Evolutionary conservation across 2,329 filamentous ascomycete genomes (phyloP).

Genomic region (Huntiella savannae): DNA sequence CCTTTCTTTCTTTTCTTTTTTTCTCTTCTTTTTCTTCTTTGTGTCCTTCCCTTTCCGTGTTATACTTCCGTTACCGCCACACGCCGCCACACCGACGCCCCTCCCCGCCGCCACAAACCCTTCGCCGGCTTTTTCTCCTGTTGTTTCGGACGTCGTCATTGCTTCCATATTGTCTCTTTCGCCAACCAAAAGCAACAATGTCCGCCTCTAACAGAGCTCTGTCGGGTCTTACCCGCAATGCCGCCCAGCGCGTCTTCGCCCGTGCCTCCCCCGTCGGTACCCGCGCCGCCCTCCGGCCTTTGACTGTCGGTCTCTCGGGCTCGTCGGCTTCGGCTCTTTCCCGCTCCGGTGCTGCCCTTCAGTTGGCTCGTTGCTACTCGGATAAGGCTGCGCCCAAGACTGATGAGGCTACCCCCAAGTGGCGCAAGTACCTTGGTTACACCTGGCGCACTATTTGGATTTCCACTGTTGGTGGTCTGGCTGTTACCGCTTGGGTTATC

Average conservation of each 20-base stretch:
- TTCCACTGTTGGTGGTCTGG: constrained; percentile 48
- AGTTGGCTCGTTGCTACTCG: constrained; percentile 21
- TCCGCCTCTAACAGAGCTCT: constrained; percentile 22
- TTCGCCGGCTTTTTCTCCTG: neutral
- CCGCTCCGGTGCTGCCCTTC: constrained; percentile 13
- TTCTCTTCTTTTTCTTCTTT: neutral
- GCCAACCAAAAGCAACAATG: constrained; percentile 4
- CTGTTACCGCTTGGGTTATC: constrained; percentile 60
- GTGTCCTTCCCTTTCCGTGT: constrained; percentile 6
- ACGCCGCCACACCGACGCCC: constrained; percentile 4
- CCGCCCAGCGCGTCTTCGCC: constrained; percentile 12
- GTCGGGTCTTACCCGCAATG: constrained; percentile 15
- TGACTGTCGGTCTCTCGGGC: constrained; percentile 16
- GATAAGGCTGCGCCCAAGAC: constrained; percentile 28
- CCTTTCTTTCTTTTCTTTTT: constrained; percentile 4
- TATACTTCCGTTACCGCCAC: neutral
- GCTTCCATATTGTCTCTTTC: neutral
- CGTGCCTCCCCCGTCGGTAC: constrained; percentile 10
- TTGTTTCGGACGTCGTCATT: constrained; percentile 3
- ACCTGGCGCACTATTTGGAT: constrained; percentile 70
- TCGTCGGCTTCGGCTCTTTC: constrained; percentile 15
- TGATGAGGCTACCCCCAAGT: constrained; percentile 35
- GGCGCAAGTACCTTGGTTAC: constrained; percentile 55
- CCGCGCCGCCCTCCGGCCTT: constrained; percentile 14
- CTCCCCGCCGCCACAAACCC: constrained; percentile 3